phyloP scores from a whole-genome alignment of 192 early-diverging fungal genomes.

The Irineochytrium annulatum region DNA sequence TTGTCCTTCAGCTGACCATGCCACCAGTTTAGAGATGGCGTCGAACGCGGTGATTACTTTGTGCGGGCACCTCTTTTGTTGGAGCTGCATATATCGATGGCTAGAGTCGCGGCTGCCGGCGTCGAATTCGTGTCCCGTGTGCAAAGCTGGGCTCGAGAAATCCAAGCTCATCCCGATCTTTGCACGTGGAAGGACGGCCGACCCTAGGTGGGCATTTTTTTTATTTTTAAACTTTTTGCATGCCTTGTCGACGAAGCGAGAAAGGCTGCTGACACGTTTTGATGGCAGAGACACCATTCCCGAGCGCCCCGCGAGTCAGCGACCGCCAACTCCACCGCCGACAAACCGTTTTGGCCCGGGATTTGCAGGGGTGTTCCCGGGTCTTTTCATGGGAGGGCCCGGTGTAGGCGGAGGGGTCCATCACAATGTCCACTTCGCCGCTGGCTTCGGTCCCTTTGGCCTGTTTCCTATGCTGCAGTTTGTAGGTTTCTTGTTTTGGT shows the following conservation, averaged over 20 bases:
- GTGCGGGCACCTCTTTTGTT: constrained; percentile 52
- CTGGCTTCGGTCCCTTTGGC: constrained; percentile 64
- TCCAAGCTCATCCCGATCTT: constrained; percentile 44
- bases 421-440: constrained; percentile 39
- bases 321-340: constrained; percentile 23
- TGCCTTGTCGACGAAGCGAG: background rate
- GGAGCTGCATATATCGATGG: constrained; percentile 37
- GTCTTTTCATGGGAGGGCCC: constrained; percentile 20
- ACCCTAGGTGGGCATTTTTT: constrained; percentile 20
- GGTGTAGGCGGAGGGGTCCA: constrained; percentile 15
- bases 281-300: constrained; percentile 22
- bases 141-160: constrained; percentile 40
- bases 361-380: constrained; percentile 16
- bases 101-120: constrained; percentile 13
- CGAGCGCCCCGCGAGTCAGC: constrained; percentile 33
- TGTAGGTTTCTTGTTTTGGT: constrained; percentile 11
- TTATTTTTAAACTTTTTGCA: background rate
- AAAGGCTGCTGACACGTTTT: too few species aligned
- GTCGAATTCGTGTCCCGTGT: constrained; percentile 43
- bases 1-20: background rate
- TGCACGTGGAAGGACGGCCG: constrained; percentile 27
- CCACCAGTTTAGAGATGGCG: constrained; percentile 39
- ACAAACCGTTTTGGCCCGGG: background rate
- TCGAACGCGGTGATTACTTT: constrained; percentile 44
- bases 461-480: constrained; percentile 65